Percentiles rank a stretch among this genome's conserved stretches.
phyloP scores from a whole-genome alignment of 78 protist species.

The Dictyostelium purpureum region DNA sequence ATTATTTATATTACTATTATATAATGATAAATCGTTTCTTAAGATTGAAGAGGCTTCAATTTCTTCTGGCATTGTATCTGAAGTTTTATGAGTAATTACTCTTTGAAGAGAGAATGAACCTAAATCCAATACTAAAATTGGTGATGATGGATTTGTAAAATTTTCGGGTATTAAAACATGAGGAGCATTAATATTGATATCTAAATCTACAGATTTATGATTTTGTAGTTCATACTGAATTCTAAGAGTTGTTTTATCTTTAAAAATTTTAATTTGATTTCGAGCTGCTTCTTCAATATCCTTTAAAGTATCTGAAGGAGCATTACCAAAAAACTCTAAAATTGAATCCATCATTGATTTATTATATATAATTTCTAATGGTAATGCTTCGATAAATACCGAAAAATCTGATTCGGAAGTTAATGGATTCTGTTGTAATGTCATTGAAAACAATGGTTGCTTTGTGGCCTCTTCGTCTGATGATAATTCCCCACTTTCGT shows the following conservation, averaged over 20 bases:
- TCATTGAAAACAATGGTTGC: slow-evolving; percentile 69
- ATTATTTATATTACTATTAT: no score
- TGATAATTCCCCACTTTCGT: no score
- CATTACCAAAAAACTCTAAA: slow-evolving; percentile 70
- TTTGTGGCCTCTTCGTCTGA: neutral
- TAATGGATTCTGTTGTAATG: slow-evolving; percentile 61
- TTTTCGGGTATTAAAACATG: slow-evolving; percentile 58
- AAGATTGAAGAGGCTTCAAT: neutral
- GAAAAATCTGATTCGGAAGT: slow-evolving; percentile 48
- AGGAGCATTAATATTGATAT: slow-evolving; percentile 71
- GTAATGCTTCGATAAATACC: slow-evolving; percentile 50
- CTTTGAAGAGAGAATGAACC: slow-evolving; percentile 59
- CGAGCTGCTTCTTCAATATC: slow-evolving; percentile 78
- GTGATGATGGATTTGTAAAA: slow-evolving; percentile 17
- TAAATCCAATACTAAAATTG: slow-evolving; percentile 54
- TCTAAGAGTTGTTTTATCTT: slow-evolving; percentile 60
- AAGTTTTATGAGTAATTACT: neutral
- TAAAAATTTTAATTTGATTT: slow-evolving; percentile 67
- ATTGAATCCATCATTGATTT: slow-evolving; percentile 52
- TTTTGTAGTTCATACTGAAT: slow-evolving; percentile 69
- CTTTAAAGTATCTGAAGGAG: slow-evolving; percentile 56
- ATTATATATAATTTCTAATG: slow-evolving; percentile 56
- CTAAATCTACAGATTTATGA: slow-evolving; percentile 68
- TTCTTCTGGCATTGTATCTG: neutral
- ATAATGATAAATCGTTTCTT: neutral